Percentiles rank a stretch among this genome's conserved stretches.
phyloP scores from a whole-genome alignment of 164 flowering plant species.

The Magnolia officinalis region DNA sequence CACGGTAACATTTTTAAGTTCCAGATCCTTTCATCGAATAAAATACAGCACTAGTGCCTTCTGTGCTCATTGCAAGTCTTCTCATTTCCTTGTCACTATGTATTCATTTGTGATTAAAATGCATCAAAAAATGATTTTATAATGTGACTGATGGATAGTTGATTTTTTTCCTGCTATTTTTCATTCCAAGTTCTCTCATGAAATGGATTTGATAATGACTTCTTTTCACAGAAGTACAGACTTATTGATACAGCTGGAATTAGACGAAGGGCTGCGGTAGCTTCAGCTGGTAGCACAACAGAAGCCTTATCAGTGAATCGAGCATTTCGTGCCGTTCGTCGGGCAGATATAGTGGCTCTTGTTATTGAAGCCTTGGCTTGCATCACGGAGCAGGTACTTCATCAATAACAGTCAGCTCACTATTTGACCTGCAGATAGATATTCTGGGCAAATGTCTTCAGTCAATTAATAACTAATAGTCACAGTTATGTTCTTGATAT shows the following conservation, averaged over 20 bases:
- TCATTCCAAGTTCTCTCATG: neutral
- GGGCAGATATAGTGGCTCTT: slow-evolving; percentile 97
- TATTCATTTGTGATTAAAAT: neutral
- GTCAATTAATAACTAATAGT: neutral
- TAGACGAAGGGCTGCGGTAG: slow-evolving; percentile 75
- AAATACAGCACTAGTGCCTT: neutral
- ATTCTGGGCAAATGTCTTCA: neutral
- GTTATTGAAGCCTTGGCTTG: slow-evolving; percentile 97
- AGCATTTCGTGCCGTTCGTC: slow-evolving; percentile 95
- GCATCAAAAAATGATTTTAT: neutral
- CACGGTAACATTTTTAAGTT: neutral
- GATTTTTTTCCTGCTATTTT: neutral
- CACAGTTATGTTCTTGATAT: too few relatives aligned
- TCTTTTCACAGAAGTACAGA: slow-evolving; percentile 62
- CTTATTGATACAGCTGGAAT: slow-evolving; percentile 99
- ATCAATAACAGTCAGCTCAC: neutral
- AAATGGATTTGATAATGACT: slow-evolving; percentile 3
- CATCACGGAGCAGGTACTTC: slow-evolving; percentile 92
- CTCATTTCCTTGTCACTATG: neutral
- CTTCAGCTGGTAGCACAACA: slow-evolving; percentile 83
- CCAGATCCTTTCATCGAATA: too few relatives aligned
- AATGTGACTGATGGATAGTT: neutral
- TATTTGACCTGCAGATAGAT: neutral
- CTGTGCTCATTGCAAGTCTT: neutral
- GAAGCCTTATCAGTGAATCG: slow-evolving; percentile 93